A percentile compares a stretch with the other conserved stretches of the same genome.
These are phyloP conservation scores for Nannizziopsis arthrosporioides DNA, from an alignment of 2,329 filamentous ascomycete genomes.

Conservation along the genomic window DNA sequence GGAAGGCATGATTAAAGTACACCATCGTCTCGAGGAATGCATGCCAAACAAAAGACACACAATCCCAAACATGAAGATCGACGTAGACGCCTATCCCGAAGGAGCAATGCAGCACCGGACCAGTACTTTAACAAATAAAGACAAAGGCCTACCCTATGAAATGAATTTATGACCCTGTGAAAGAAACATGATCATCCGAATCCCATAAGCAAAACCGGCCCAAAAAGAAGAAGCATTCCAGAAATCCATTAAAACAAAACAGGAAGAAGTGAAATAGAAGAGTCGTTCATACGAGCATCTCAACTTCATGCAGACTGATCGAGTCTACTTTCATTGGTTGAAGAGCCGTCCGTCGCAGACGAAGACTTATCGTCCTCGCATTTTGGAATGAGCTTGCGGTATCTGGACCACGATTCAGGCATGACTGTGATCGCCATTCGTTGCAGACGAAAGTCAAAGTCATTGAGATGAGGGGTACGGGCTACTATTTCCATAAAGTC, in stretches of 20 bases:
- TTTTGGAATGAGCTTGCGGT: background rate
- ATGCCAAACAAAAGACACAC: background rate
- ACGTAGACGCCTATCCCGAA: background rate
- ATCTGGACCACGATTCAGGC: slow-evolving; percentile 14
- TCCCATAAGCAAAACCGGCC: background rate
- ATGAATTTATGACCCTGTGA: slow-evolving; percentile 6
- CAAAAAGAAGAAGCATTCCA: slow-evolving; percentile 4
- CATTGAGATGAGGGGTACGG: slow-evolving; percentile 38
- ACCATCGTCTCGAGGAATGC: background rate
- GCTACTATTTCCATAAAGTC: slow-evolving; percentile 41
- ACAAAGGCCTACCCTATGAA: slow-evolving; percentile 1
- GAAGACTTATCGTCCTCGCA: background rate
- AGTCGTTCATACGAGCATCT: background rate
- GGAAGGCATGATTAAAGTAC: background rate
- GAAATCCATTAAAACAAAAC: slow-evolving; percentile 1
- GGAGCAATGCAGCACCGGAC: slow-evolving; percentile 4
- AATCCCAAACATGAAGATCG: slow-evolving; percentile 1
- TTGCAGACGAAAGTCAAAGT: slow-evolving; percentile 29
- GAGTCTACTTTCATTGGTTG: background rate
- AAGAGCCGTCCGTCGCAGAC: background rate
- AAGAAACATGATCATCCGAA: background rate
- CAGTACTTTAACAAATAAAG: slow-evolving; percentile 2
- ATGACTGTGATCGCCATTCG: slow-evolving; percentile 34
- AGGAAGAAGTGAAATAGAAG: slow-evolving; percentile 4
- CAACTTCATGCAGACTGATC: background rate